Base-by-base conservation (phyloP, 1,284 basidiomycete species). In the Waitea zeae region DNA sequence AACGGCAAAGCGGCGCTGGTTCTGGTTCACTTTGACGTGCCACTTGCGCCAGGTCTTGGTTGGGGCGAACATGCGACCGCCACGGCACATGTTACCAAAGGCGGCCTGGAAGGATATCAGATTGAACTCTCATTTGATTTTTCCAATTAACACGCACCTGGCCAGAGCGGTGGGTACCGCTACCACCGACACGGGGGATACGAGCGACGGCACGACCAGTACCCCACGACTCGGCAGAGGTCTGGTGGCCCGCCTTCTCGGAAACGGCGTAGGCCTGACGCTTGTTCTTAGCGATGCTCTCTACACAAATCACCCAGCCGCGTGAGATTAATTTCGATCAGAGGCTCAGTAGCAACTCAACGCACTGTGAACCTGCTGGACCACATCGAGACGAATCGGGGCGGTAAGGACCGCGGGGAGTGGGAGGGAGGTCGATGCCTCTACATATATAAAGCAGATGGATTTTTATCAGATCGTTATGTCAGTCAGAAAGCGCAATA, bases 1-100 rank as follows among this genome's bases (percentile, higher is more conserved):
- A 45, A 88, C 81, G 40, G 95, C 95, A 61, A 89, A 98, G 48
- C 95, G 88, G 58, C 87, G 87, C 67, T 98, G 93, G 73, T 93
- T 95, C 70, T 92, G 87, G 80, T 95, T 96, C 45, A 90, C 87
- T 74, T 97, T 99, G 70, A 98, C 84, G 67, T 97, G 93, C 95
- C 95, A 99, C 60, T 82, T 93, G 64, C 95, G 82, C 93, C 93
- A 98, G 54, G 80, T 88, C 74, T 95, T 97, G 65, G 93, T 98
- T 30, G 95, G 93, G 31, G 93, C 92, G 64, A 98, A 98, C 93
- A 99, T 98, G 58, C 93, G 90, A 73, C 93, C 95, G 56, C 93
- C 92, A 62, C 90, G 84, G 70, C 89, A 95, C 90, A 96, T 95
- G 80, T 96, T 95, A 57, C 93, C 95, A 67, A 98, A 97, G 29